These are phyloP conservation scores for Stygiomarasmius scandens DNA, from an alignment of 1,284 basidiomycete genomes.

Conservation along the genomic window DNA sequence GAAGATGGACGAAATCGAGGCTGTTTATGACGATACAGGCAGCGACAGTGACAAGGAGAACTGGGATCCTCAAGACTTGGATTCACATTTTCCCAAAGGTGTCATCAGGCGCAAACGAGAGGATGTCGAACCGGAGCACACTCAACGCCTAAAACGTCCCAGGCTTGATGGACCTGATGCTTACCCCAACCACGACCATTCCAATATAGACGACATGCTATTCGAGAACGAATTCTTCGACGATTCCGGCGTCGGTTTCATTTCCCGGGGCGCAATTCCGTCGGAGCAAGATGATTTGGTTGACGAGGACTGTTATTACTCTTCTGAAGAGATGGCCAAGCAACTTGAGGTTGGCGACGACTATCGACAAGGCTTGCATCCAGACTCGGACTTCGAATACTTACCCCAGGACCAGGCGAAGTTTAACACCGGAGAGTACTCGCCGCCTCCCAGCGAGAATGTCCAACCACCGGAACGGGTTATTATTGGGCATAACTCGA, in stretches of 20 bases:
- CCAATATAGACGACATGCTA: background rate
- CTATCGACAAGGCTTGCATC: too few species aligned
- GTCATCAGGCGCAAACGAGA: too few species aligned
- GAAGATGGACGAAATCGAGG: too few species aligned
- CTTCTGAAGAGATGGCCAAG: background rate
- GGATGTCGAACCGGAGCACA: background rate
- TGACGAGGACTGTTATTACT: background rate
- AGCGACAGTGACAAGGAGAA: conserved; percentile 21
- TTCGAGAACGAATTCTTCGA: conserved; percentile 18
- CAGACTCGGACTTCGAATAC: too few species aligned
- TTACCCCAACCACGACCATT: background rate
- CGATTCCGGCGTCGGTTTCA: conserved; percentile 28
- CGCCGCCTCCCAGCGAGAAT: too few species aligned
- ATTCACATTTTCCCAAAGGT: background rate
- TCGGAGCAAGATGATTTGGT: background rate
- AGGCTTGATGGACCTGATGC: conserved; percentile 4
- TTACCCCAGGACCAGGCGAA: too few species aligned
- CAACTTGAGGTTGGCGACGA: too few species aligned
- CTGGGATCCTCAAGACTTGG: conserved; percentile 1
- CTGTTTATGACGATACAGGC: background rate
- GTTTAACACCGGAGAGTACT: too few species aligned
- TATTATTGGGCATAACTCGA: too few species aligned
- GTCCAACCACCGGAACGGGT: too few species aligned
- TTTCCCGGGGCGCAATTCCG: background rate
- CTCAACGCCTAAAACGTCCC: conserved; percentile 16